A percentile compares a stretch with the other conserved stretches of the same genome.
phyloP scores from a whole-genome alignment of 768 basidiomycete species.

The Rhodotorula toruloides region DNA sequence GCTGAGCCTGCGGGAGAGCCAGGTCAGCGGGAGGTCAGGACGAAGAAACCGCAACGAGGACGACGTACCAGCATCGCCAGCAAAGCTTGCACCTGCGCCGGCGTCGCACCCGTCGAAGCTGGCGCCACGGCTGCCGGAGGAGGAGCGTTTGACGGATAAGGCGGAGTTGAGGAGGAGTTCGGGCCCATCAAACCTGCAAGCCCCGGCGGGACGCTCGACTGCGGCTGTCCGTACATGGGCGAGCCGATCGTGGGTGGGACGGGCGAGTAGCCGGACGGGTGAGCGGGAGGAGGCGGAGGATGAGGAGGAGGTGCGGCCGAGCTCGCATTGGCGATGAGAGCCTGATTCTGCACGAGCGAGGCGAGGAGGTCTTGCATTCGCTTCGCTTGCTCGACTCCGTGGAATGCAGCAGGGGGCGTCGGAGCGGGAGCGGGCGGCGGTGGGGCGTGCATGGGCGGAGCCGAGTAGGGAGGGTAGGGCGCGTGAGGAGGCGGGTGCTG shows the following conservation, averaged over 20 bases:
- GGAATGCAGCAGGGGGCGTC: neutral
- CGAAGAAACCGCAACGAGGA: too few species aligned
- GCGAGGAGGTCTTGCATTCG: conserved; percentile 39
- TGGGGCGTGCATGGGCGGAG: conserved; percentile 1
- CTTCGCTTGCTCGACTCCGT: conserved; percentile 32
- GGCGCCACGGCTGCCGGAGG: neutral
- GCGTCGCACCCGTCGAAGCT: neutral
- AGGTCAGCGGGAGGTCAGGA: too few species aligned
- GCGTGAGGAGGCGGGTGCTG: too few species aligned
- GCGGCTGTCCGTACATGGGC: neutral
- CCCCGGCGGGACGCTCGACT: too few species aligned
- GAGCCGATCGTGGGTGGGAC: neutral
- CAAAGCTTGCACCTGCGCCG: conserved; percentile 25
- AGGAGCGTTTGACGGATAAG: too few species aligned
- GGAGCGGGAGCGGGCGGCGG: conserved; percentile 13
- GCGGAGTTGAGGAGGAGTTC: too few species aligned
- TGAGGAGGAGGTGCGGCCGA: neutral
- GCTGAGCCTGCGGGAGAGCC: too few species aligned
- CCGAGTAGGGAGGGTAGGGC: neutral
- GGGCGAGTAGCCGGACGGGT: neutral
- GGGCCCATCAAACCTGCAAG: too few species aligned
- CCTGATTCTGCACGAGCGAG: conserved; percentile 24
- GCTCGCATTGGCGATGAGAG: neutral
- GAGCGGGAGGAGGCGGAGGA: neutral
- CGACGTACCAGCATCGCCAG: conserved; percentile 17